Evolutionary conservation across 2,329 filamentous ascomycete genomes (phyloP), one percentile per base, ranked within the genome.

Genomic region (Fusarium concolor): DNA sequence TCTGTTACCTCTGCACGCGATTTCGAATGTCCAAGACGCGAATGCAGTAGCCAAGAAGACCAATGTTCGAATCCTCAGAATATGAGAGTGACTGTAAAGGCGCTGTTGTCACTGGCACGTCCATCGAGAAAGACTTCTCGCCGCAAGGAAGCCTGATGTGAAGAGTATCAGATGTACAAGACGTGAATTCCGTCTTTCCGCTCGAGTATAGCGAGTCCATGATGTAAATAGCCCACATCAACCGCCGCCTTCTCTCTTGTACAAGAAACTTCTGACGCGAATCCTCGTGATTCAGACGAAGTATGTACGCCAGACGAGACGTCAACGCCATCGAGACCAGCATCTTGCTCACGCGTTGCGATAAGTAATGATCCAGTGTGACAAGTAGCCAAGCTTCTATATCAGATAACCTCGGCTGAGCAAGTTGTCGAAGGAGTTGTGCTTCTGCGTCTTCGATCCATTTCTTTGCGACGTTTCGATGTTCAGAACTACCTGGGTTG

Each of bases 171-270:
- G 52, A 18, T 0, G 62, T 46, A n/a, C 65, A 67, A 1, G 52
- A 45, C 1, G 57, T 67, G n/a, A 67, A 67, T 5, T 67, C 65
- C 1, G 31, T 24, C 45, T 59, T 67, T 0, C 65, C 65, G 9
- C 65, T 67, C 0, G 65, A 67, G 4, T 67, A 67, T 6, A 67
- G 33, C 2, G 65, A 56, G 6, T 63, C 65, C 26, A 65, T 58
- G 4, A 51, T 46, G 6, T 66, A 71, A 1, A 72, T 73, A 0
- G 67, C 60, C 71, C 71, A 73, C 70, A 74, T 74, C 3, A 74
- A 35, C 11, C 71, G 46, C 4, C 71, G 31, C 0, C 68, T 58
- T 0, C 67, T 55, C 26, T 74, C 71, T 7, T 68, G 71, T 1
- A 52, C 47, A 0, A 74, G 44, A 9, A 70, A 74, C 3, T 39